Base-by-base conservation (phyloP, 257 asterid genomes). In the Nemophila menziesii region DNA sequence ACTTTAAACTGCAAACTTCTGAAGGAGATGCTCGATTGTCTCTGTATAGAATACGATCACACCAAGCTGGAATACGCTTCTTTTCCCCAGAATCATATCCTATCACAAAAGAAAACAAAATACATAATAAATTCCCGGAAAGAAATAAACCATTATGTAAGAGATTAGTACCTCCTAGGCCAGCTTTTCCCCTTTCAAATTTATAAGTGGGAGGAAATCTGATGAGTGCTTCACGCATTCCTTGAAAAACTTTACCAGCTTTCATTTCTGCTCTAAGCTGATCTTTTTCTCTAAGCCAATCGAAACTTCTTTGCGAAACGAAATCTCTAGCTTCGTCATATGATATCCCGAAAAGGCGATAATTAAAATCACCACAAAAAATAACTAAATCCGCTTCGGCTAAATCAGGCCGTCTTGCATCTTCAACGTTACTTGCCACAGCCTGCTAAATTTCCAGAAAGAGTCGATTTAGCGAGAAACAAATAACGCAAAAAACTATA, bases 11-110 rank as follows among this genome's bases (percentile, higher is more conserved):
- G 69, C 87, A 75, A 11, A 44, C 67, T 16, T 66, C 68, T 9
- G 52, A 7, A 11, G 77, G 73, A 46, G 64, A 18, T 14, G 69
- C 63, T 29, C 76, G 61, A 48, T 68, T 82, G 60, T 79, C 94
- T 39, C 94, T 70, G 56, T 82, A 82, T 4, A 82, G 52, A 41
- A 82, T 60, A 60, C 94, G 55, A 39, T 82, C 92, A 51, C 94
- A 82, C 94, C 94, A 82, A n/a, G 94, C 94, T 8, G 92, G 94
- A 58, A 79, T 82, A 39, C 92, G 61, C 43, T 82, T 82, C 81
- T 82, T 82, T 70, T 82, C 94, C 0, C 94, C 92, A 36, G 94
- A 79, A 58, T 82, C 94, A 75, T 82, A 82, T 29, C 94, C 94
- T 82, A 29, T n/a, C 36, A 29, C 3, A 29, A 29, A 37, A 38